These are phyloP conservation scores for Aureobasidium melanogenum DNA, from an alignment of 2,329 filamentous ascomycete species.

Conservation along the genomic window DNA sequence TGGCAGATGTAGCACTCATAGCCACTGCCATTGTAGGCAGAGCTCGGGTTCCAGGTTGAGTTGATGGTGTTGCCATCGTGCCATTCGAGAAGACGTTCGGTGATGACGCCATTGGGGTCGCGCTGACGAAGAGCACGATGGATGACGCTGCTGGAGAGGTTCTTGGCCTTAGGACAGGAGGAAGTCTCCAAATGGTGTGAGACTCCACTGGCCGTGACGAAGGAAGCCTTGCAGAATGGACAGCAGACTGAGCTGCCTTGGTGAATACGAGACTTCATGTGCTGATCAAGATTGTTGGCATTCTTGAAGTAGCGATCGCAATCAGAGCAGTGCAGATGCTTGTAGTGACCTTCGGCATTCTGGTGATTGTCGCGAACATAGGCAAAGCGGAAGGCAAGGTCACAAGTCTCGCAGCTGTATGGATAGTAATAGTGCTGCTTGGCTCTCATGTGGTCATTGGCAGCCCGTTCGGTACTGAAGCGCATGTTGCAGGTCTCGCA, in stretches of 20 bases:
- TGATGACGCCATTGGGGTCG: conserved; percentile 43
- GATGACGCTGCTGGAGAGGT: conserved; percentile 41
- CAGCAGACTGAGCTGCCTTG: conserved; percentile 38
- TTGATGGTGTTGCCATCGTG: conserved; percentile 19
- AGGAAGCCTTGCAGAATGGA: conserved; percentile 44
- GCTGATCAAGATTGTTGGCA: conserved; percentile 35
- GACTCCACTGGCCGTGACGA: conserved; percentile 19
- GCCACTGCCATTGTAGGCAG: conserved; percentile 36
- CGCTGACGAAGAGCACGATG: conserved; percentile 36
- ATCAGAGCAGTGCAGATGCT: conserved; percentile 22
- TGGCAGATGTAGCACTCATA: conserved; percentile 51
- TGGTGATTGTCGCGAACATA: neutral
- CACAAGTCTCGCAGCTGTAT: conserved; percentile 14
- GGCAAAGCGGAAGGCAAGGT: neutral
- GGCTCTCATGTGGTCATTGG: conserved; percentile 23
- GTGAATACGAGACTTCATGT: conserved; percentile 47
- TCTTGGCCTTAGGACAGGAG: neutral
- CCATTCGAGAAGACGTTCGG: conserved; percentile 44
- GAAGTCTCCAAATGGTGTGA: neutral
- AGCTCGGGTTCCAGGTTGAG: conserved; percentile 30
- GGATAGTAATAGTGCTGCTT: neutral
- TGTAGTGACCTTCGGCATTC: conserved; percentile 15
- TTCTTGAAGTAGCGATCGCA: conserved; percentile 26
- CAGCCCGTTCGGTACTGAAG: conserved; percentile 17
- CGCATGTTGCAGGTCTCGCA: conserved; percentile 24